Base-by-base conservation (phyloP, 352 stramenopile species). In the Pythium guiyangense region DNA sequence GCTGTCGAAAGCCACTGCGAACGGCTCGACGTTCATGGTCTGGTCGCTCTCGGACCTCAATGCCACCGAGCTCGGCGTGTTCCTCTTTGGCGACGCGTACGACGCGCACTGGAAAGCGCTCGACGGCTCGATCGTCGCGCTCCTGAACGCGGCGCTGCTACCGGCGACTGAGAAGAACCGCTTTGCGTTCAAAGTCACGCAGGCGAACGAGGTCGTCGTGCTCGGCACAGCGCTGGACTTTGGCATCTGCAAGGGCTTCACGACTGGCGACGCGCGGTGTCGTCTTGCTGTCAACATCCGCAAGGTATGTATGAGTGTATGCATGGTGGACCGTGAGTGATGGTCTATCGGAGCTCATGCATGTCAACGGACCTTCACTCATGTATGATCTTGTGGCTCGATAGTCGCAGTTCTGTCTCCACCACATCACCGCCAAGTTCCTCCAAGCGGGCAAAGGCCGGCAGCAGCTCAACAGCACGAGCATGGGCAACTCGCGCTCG, bases 81-180 rank as follows among this genome's bases (percentile, higher is more conserved):
- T 94, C 44, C 71, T 94, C 31, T 92, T 92, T 49, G 71, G 73
- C 43, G 71, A 80, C 34, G 84, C 81, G 37, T 94, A 94, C 64
- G 64, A 73, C 0, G 46, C 27, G n/a, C 80, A 94, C 53, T 91
- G 82, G 82, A 82, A 71, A 22, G 67, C 79, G 43, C 26, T 74
- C 18, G 74, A 86, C 27, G 84, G 84, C 15, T 72, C 72, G 3
- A 54, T 94, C 29, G 67, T 94, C 39, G 84, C 81, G 0, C 60
- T 94, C 17, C 60, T 94, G 15, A 92, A 94, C 55, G 81, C 84
- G 17, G 54, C 73, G 47, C 40, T 91, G 25, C 50, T 91, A 31
- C 76, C 84, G 9, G 72, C 79, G 22, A 83, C 70, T 3, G 82
- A 92, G 57, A 81, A 83, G 58, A 88, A 84, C 51, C 77, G 79